Conservation (phyloP, 148 eudicot genomes). For the Suaeda aralocaspica region DNA sequence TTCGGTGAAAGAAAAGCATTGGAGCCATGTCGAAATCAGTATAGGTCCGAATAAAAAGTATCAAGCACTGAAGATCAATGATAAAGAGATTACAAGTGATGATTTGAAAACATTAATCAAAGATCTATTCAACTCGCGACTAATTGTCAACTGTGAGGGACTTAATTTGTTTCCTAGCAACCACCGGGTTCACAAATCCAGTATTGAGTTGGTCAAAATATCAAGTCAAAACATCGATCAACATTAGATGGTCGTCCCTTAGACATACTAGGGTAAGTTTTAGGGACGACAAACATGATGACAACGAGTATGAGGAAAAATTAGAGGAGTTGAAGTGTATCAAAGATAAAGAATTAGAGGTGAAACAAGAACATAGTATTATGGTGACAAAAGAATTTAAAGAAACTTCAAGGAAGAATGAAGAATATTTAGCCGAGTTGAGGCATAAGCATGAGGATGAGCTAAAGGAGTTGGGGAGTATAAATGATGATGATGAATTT, state of each 20-base stretch:
- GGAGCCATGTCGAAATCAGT: neutral
- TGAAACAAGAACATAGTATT: too few relatives aligned
- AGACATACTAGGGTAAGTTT: neutral
- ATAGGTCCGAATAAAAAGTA: neutral
- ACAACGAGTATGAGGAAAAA: neutral
- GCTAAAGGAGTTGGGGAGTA: neutral
- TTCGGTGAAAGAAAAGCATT: conserved; percentile 2
- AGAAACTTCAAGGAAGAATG: too few relatives aligned
- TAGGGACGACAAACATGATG: neutral
- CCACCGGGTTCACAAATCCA: neutral
- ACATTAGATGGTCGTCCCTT: conserved; percentile 1
- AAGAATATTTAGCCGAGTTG: too few relatives aligned
- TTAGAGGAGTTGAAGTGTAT: too few relatives aligned
- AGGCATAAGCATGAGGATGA: neutral
- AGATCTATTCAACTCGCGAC: neutral
- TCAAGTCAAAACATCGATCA: neutral
- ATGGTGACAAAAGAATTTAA: too few relatives aligned
- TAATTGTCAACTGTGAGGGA: conserved; percentile 14
- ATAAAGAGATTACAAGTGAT: neutral
- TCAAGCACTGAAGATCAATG: neutral
- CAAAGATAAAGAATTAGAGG: conserved; percentile 10
- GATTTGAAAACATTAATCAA: neutral
- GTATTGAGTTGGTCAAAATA: neutral
- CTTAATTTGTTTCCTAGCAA: conserved; percentile 16
- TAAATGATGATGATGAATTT: neutral